Conservation (phyloP, 257 asterid genomes). For the Salvia miltiorrhiza region DNA sequence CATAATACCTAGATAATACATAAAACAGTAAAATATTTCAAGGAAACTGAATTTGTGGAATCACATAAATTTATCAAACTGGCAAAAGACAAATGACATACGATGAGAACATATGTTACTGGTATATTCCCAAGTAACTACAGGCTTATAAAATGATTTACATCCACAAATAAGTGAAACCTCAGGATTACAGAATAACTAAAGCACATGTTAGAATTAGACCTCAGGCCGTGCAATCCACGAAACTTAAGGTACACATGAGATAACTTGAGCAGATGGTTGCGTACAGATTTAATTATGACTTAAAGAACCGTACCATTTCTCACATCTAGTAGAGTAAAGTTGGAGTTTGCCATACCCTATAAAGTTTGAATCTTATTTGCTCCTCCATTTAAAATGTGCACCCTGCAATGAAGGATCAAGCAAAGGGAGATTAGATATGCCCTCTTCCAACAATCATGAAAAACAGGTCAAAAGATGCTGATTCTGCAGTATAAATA, state of each 20-base stretch:
- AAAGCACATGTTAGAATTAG: neutral
- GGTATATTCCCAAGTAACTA: neutral
- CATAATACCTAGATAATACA: neutral
- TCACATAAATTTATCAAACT: neutral
- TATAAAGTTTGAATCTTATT: slow-evolving; percentile 33
- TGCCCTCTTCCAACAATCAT: slow-evolving; percentile 71
- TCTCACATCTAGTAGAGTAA: slow-evolving; percentile 84
- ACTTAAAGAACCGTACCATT: slow-evolving; percentile 50
- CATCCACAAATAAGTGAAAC: neutral
- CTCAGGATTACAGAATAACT: slow-evolving; percentile 1
- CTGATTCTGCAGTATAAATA: neutral
- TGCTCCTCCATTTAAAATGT: slow-evolving; percentile 82
- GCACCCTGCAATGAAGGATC: slow-evolving; percentile 74
- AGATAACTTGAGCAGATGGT: neutral
- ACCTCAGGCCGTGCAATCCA: neutral
- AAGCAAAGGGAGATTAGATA: slow-evolving; percentile 86
- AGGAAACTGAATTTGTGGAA: neutral
- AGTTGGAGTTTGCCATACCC: slow-evolving; percentile 27
- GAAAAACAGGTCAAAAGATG: slow-evolving; percentile 9
- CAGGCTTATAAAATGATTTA: neutral
- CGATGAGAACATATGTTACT: neutral
- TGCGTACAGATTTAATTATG: neutral
- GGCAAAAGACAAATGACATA: neutral
- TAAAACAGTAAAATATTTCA: neutral
- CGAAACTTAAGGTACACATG: neutral